A percentile compares a stretch with the other conserved stretches of the same genome.
Conservation (phyloP, 1,284 basidiomycete genomes). For the Neolentinus lepideus region DNA sequence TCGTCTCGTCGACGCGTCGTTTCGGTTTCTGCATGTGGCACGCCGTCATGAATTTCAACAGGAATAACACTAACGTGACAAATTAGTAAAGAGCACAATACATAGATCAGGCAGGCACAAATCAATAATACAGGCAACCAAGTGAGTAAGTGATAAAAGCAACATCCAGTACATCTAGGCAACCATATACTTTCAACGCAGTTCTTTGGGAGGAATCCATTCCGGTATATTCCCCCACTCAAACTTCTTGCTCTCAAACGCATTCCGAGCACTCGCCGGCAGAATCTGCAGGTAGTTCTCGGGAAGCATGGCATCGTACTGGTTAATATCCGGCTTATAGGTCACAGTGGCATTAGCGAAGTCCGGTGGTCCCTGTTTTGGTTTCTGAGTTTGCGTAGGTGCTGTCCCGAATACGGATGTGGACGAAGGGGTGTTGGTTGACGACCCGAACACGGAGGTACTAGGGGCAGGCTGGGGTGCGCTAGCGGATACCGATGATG, state of each 20-base stretch:
- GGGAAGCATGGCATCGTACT: conserved; percentile 54
- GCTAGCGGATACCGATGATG: neutral
- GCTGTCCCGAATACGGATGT: conserved; percentile 13
- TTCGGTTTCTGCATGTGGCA: no score
- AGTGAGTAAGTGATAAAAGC: no score
- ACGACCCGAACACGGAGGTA: conserved; percentile 6
- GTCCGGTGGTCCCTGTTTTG: conserved; percentile 26
- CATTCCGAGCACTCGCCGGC: conserved; percentile 44
- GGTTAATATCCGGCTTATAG: conserved; percentile 39
- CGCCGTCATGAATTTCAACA: no score
- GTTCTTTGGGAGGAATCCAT: conserved; percentile 67
- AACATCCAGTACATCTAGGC: no score
- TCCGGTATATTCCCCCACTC: conserved; percentile 73
- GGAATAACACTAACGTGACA: no score
- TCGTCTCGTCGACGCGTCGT: no score
- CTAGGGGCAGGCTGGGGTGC: conserved; percentile 7
- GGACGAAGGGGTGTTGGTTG: conserved; percentile 10
- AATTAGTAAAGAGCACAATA: no score
- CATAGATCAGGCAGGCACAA: no score
- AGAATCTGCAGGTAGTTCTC: conserved; percentile 47
- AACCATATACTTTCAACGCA: conserved; percentile 33
- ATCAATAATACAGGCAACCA: no score
- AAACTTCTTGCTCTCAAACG: conserved; percentile 58
- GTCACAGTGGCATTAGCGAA: conserved; percentile 33
- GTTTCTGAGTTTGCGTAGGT: conserved; percentile 7